Conservation (phyloP, 169 alveolate genomes). For the Fabrea salina region DNA sequence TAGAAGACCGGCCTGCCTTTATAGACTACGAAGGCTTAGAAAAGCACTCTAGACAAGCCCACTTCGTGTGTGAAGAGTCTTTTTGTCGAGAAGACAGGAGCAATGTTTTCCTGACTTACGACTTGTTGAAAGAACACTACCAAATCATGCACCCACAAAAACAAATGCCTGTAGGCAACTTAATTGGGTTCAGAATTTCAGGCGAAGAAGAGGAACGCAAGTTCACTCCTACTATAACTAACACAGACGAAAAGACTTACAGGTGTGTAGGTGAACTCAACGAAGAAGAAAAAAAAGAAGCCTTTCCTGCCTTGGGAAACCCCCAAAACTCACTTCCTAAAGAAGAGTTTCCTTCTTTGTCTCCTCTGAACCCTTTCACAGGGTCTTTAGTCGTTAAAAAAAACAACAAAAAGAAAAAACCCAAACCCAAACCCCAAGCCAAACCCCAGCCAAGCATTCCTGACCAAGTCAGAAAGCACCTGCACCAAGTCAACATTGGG, state of each 20-base stretch:
- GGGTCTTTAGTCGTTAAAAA: too few species aligned
- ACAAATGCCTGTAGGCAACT: background rate
- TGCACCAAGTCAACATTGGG: too few species aligned
- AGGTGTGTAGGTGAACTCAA: background rate
- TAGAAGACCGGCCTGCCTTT: conserved; percentile 1
- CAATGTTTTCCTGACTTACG: conserved; percentile 12
- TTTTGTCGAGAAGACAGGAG: background rate
- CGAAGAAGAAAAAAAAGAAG: background rate
- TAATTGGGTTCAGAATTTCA: too few species aligned
- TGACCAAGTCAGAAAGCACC: too few species aligned
- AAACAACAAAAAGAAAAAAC: too few species aligned
- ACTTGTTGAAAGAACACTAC: background rate
- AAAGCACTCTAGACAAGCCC: conserved; percentile 24
- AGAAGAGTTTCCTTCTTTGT: too few species aligned
- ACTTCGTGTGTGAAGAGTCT: conserved; percentile 3
- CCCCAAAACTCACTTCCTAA: too few species aligned
- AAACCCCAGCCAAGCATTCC: too few species aligned
- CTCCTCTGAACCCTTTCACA: too few species aligned
- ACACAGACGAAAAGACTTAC: background rate
- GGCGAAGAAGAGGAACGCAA: background rate
- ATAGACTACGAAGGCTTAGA: background rate
- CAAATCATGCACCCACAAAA: background rate
- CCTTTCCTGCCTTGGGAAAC: conserved; percentile 6
- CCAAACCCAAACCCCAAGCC: too few species aligned
- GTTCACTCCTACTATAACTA: background rate